Base-by-base conservation (phyloP, 768 basidiomycete genomes). In the Daedaleopsis nitida region DNA sequence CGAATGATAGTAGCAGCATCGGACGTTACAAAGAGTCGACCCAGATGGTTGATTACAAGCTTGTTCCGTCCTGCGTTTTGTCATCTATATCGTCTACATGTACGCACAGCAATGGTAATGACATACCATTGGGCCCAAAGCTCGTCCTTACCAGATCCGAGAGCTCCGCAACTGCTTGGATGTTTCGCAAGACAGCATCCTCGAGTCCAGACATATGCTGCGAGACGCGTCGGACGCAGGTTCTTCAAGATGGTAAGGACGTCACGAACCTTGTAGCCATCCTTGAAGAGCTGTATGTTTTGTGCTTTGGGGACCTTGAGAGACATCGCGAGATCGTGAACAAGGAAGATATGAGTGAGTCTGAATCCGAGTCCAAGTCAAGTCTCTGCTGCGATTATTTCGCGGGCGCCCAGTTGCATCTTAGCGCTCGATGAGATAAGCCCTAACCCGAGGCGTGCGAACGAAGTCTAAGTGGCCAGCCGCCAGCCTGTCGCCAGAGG, bases 1-100 rank as follows among this genome's bases (percentile, higher is more conserved):
- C 90, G 85, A 70, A 99, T 94, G 76, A 99, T 98, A 60, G 96
- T 98, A 13, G 97, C 97, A 11, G 97, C 96, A 84, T 99, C 96
- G 50, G 94, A 96, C 37, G 97, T 99, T 62, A 98, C 96, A 76
- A 98, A 98, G 42, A 98, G 82, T 74, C 88, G 84, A 57, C 95
- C 95, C 38, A 99, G 82, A 76, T 98, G 96, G 75, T 99, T 99
- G 77, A 99, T 96, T 73, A 99, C 78, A 57, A 99, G 86, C 76
- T 99, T 99, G 77, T 98, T 99, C 55, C 96, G 86, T 51, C 96
- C 96, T 94, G 69, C 5, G 57, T 16, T 54, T 38, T 47, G 27
- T 32, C 27, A 32, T 32, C 27, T 32, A 7, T 32, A 32, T 32
- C 27, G 27, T 32, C 27, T 32, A n/a, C 27, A 32, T 3, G 4